A percentile compares a stretch with the other conserved stretches of the same genome.
Conservation (phyloP, 1,284 basidiomycete genomes). For the Sporisorium reilianum region DNA sequence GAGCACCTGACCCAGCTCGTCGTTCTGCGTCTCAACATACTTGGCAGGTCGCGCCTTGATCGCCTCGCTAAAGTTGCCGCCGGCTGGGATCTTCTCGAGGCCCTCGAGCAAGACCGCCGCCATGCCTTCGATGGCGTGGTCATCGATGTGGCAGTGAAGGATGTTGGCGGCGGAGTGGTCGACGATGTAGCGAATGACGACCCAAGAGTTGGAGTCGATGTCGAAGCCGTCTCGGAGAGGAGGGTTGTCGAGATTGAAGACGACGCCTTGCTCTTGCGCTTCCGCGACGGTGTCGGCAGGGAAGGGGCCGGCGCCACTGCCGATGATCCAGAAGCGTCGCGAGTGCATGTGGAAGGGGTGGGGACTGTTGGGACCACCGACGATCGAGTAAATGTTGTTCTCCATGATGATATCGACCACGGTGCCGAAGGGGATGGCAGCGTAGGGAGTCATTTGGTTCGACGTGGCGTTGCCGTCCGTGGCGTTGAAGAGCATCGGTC, state of each 20-base stretch:
- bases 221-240: constrained; percentile 54
- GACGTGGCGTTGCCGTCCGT: constrained; percentile 29
- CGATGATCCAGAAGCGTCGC: constrained; percentile 53
- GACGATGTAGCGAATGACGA: constrained; percentile 47
- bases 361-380: constrained; percentile 51
- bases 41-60: constrained; percentile 24
- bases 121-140: constrained; percentile 56
- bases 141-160: constrained; percentile 55
- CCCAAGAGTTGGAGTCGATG: constrained; percentile 50
- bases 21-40: constrained; percentile 39
- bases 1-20: constrained; percentile 36
- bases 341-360: constrained; percentile 58
- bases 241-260: constrained; percentile 46
- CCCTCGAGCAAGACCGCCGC: constrained; percentile 53
- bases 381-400: constrained; percentile 55
- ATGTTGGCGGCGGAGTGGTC: constrained; percentile 53
- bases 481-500: constrained; percentile 51
- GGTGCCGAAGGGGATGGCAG: constrained; percentile 37
- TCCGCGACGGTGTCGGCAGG: constrained; percentile 40
- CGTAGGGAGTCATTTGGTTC: constrained; percentile 46
- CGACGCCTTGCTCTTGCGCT: constrained; percentile 25
- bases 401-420: constrained; percentile 53
- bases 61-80: constrained; percentile 42
- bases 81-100: constrained; percentile 44
- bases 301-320: constrained; percentile 38